Conservation (phyloP, 768 basidiomycete species). For the Boletus speciosus region DNA sequence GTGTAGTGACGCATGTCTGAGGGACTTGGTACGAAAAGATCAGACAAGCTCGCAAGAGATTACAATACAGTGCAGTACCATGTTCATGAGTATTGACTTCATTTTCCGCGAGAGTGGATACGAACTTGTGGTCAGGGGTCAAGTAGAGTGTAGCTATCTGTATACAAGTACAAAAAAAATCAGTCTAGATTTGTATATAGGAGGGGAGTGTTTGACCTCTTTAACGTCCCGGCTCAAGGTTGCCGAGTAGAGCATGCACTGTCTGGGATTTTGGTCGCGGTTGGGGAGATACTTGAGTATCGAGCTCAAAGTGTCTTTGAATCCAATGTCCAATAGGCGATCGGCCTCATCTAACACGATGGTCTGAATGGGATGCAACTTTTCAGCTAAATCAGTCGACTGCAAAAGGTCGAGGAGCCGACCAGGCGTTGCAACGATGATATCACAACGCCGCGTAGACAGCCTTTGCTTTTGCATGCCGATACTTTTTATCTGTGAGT, state of each 20-base stretch:
- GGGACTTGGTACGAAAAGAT: slow-evolving; percentile 33
- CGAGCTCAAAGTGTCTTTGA: slow-evolving; percentile 63
- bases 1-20: slow-evolving; percentile 44
- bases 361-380: slow-evolving; percentile 38
- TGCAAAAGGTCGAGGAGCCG: slow-evolving; percentile 69
- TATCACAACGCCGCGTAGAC: slow-evolving; percentile 36
- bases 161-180: not conserved
- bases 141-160: slow-evolving; percentile 30
- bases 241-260: slow-evolving; percentile 69
- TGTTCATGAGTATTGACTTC: slow-evolving; percentile 62
- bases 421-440: slow-evolving; percentile 74
- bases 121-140: slow-evolving; percentile 37
- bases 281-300: slow-evolving; percentile 47
- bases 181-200: not conserved
- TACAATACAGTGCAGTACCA: slow-evolving; percentile 32
- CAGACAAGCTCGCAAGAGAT: not conserved
- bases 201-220: slow-evolving; percentile 32
- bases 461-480: slow-evolving; percentile 27
- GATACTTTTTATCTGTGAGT: slow-evolving; percentile 17
- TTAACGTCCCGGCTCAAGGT: slow-evolving; percentile 71
- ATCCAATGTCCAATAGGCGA: slow-evolving; percentile 70
- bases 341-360: slow-evolving; percentile 75
- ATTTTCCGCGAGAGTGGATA: slow-evolving; percentile 55
- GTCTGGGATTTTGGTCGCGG: slow-evolving; percentile 51
- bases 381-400: slow-evolving; percentile 36